Percentiles rank a stretch among this genome's conserved stretches.
Evolutionary conservation across 2,329 filamentous ascomycete genomes (phyloP).

Genomic region (Cladosporium sp.): DNA sequence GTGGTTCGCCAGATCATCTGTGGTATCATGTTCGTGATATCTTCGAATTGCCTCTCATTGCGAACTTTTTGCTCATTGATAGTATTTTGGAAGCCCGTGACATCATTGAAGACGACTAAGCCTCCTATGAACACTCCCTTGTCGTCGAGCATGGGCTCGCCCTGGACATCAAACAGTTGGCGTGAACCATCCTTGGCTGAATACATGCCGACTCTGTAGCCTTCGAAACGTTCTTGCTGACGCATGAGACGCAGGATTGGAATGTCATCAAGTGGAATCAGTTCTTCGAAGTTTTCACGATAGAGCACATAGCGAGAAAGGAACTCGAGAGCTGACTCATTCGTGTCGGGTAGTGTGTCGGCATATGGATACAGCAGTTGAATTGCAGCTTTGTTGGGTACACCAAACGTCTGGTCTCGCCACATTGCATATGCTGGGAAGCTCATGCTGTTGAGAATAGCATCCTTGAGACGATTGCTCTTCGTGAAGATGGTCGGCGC

Average conservation of each 20-base stretch:
- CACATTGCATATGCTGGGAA: slow-evolving; percentile 74
- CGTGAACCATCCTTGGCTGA: slow-evolving; percentile 50
- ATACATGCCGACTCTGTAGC: slow-evolving; percentile 60
- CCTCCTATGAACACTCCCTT: slow-evolving; percentile 68
- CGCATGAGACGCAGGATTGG: slow-evolving; percentile 63
- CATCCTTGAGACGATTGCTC: slow-evolving; percentile 70
- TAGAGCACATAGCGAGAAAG: slow-evolving; percentile 59
- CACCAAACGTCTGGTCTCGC: slow-evolving; percentile 70
- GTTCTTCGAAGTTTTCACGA: slow-evolving; percentile 61
- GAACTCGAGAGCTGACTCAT: slow-evolving; percentile 45
- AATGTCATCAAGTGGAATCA: slow-evolving; percentile 56
- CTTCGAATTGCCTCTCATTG: slow-evolving; percentile 69
- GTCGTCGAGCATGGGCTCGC: slow-evolving; percentile 64
- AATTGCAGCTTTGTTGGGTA: slow-evolving; percentile 64
- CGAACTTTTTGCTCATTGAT: slow-evolving; percentile 66
- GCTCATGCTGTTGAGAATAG: slow-evolving; percentile 68
- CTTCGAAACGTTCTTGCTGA: slow-evolving; percentile 57
- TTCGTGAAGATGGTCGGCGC: slow-evolving; percentile 68
- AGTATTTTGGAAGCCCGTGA: slow-evolving; percentile 65
- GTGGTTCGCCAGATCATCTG: slow-evolving; percentile 64
- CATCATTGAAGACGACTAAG: slow-evolving; percentile 66
- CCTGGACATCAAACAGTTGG: slow-evolving; percentile 61
- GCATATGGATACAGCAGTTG: slow-evolving; percentile 34
- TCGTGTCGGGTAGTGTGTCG: slow-evolving; percentile 34
- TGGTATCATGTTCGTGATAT: slow-evolving; percentile 64